Base-by-base conservation (phyloP, 208 protist genomes). In the Crithidia acanthocephali region DNA sequence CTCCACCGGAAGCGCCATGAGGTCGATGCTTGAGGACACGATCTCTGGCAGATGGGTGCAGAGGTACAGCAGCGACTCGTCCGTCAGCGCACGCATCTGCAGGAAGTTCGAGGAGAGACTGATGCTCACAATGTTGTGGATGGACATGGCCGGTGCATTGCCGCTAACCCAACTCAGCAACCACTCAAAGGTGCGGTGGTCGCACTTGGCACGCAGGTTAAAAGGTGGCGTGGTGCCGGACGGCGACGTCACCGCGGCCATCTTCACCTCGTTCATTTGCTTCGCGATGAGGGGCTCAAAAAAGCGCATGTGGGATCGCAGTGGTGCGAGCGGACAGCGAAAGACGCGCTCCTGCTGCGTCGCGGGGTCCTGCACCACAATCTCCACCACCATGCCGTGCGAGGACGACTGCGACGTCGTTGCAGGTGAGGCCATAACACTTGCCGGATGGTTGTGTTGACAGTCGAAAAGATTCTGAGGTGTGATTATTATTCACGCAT, bases 61-160 rank as follows among this genome's bases (percentile, higher is more conserved):
- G 25, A 92, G 68, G 76, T 87, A 91, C 37, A 80, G 23, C 35
- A 92, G 74, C 42, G 85, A 62, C 47, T 81, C 69, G 6, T 95
- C 87, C 13, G 72, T 63, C 10, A 95, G 78, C 40, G 82, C 73
- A 7, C 66, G 75, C 83, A 95, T 95, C 22, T 80, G 68, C 35
- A 95, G 58, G 63, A 93, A 95, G 45, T 80, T 84, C 0, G 90
- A 91, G 15, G 87, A 85, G 10, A 95, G 79, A 7, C 79, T 71
- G 25, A 95, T 68, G 20, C 83, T 92, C 15, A 93, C 85, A 42
- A 80, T 84, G 62, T 92, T 95, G 25, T 61, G 27, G 13, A 57
- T 63, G 1, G 83, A 87, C 50, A 94, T 61, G 28, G 60, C 51
- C 0, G 76, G 81, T n/a, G 68, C 27, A 22, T 83, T 74, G 6